Percentiles rank a stretch among this genome's conserved stretches.
These are phyloP conservation scores for Sanguinoderma infundibulare DNA, from an alignment of 1,284 basidiomycete genomes.

Conservation along the genomic window DNA sequence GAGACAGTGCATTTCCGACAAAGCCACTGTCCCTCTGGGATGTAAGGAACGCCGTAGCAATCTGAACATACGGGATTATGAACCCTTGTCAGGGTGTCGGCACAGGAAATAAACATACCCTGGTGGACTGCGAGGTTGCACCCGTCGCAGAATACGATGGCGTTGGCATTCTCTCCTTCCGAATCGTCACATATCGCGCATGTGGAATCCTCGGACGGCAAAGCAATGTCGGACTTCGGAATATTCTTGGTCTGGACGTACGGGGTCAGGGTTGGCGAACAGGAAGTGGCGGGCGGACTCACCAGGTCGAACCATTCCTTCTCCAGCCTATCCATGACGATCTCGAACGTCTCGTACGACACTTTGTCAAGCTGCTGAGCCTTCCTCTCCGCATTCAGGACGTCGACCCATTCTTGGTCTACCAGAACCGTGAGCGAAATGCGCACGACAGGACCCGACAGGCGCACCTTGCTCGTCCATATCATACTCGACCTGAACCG, in stretches of 20 bases:
- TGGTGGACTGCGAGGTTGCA: constrained; percentile 99
- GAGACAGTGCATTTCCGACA: constrained; percentile 99
- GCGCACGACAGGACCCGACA: neutral
- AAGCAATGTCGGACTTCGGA: constrained; percentile 80
- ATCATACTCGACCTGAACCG: constrained; percentile 96
- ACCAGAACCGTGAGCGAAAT: neutral
- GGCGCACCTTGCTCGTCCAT: constrained; percentile 96
- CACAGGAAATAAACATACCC: constrained; percentile 49
- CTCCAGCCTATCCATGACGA: constrained; percentile 96
- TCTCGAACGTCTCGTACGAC: constrained; percentile 90
- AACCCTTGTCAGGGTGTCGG: neutral
- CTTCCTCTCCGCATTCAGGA: constrained; percentile 82
- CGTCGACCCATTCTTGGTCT: constrained; percentile 97
- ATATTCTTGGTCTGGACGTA: constrained; percentile 81
- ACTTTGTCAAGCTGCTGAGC: constrained; percentile 79
- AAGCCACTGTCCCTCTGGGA: constrained; percentile 99
- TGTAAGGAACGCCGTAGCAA: constrained; percentile 99
- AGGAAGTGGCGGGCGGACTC: constrained; percentile 29
- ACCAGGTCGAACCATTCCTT: constrained; percentile 99
- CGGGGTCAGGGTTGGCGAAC: neutral
- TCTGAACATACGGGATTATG: constrained; percentile 60
- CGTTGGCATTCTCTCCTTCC: constrained; percentile 98
- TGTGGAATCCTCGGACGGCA: constrained; percentile 92
- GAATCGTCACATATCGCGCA: constrained; percentile 98
- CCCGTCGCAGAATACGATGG: constrained; percentile 99